Evolutionary conservation across 2,329 filamentous ascomycete genomes (phyloP), one percentile per base, ranked within the genome.

Genomic region (Cytospora leucostoma): DNA sequence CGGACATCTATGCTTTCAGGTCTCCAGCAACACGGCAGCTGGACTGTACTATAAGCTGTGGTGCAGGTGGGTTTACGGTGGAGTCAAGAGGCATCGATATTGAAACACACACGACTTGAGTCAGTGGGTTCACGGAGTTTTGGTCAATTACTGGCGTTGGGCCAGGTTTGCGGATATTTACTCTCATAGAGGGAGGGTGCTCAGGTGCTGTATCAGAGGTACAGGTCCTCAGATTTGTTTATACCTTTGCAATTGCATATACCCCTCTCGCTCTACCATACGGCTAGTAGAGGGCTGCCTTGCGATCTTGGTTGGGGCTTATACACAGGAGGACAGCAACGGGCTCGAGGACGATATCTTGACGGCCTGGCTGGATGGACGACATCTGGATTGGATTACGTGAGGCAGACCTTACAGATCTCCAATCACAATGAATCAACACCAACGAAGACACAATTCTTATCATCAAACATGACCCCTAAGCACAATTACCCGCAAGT

Each of bases 341-440:
- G 35, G n/a, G 7, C 10, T 27, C n/a, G 11, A 27, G 7, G 15
- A n/a, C 13, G 12, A 44, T 60, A 4, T 27, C 27, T 27, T 27
- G 27, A 27, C 27, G 27, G 27, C 27, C 27, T 34, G 35, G n/a
- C 38, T 64, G 10, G 53, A 38, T 37, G 32, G 47, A 27, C 21
- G 53, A 27, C 56, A n/a, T n/a, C n/a, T n/a, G n/a, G n/a, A n/a
- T n/a, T 40, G 32, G 27, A 11, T 54, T 40, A 54, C 44, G 52
- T 47, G 53, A 40, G 54, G 58, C 58, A 61, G 52, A 60, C 59
- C 54, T 51, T 55, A 58, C 58, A 65, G 54, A 65, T 65, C 63
- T 62, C 63, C 59, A 64, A 57, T 65, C 49, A 62, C 27, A 61
- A 17, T 17, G 37, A 17, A 13, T 55, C n/a, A 61, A 51, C 35